Base-by-base conservation (phyloP, 2,329 filamentous ascomycete species). In the Diplodia mutila region DNA sequence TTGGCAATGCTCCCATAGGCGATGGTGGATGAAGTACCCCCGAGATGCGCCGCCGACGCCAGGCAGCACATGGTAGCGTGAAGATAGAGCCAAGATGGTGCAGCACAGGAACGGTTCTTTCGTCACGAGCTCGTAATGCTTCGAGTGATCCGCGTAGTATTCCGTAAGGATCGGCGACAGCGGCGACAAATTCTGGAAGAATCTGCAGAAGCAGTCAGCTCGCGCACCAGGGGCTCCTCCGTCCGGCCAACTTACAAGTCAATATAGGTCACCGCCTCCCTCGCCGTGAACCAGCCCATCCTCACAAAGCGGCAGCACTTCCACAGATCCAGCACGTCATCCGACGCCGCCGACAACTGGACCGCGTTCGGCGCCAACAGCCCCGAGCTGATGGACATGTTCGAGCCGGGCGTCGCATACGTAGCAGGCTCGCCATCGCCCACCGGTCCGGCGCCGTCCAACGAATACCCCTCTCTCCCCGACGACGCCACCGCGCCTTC, bases 211-310 rank as follows among this genome's bases (percentile, higher is more conserved):
- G 14, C 42, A 9, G 32, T 48, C 25, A 61, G 39, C 57, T 11
- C 3, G 6, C 42, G 3, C 4, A 64, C 21, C 9, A 12, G 12
- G 69, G 18, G 3, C 8, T 6, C 11, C 57, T 9, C 4, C 18
- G 9, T 16, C 3, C 23, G 18, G 7, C 21, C 9, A 39, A 54
- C 61, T 65, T 23, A 83, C 77, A 85, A 67, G 69, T 86, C 84
- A 54, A 86, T 77, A 66, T 85, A 85, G 1, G 81, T 83, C 1
- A 86, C 80, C 11, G 84, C 84, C 71, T 87, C 85, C 65, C 82
- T 79, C 3, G 85, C 83, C 0, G 83, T 83, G 66, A 87, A 83
- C 84, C 84, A 86, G 0, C 84, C 85, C 83, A 85, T 85, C 67
- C 81, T 82, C 21, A 86, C 84, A 70, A 86, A 86, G 0, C 84